phyloP scores from a whole-genome alignment of 768 basidiomycete genomes.

The Podaxis sp. region DNA sequence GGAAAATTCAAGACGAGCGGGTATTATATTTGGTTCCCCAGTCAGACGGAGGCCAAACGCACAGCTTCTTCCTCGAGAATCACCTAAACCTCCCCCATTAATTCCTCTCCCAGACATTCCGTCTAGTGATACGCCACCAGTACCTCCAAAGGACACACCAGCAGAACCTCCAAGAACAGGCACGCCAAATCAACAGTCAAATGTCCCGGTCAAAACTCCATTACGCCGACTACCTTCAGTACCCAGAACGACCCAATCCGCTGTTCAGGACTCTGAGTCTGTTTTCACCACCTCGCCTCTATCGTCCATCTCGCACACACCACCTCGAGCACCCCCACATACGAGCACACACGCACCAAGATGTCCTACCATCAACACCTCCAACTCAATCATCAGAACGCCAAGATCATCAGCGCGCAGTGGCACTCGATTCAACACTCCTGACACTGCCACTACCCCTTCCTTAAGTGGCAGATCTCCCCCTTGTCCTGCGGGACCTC shows the following conservation, averaged over 20 bases:
- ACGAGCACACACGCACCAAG: neutral
- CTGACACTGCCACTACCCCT: neutral
- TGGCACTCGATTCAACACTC: neutral
- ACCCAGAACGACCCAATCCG: neutral
- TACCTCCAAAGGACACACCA: neutral
- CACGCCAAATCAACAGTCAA: neutral
- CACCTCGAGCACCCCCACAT: neutral
- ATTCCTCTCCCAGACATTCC: constrained; percentile 1
- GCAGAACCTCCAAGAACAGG: neutral
- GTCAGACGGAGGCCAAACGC: neutral
- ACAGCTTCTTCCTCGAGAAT: neutral
- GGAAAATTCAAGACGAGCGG: neutral
- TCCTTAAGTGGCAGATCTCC: neutral
- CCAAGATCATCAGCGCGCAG: neutral
- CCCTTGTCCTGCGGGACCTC: neutral
- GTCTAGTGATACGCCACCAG: neutral
- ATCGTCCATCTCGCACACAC: neutral
- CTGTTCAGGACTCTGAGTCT: neutral
- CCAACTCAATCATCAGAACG: neutral
- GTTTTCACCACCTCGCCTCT: neutral
- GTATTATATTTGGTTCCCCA: neutral
- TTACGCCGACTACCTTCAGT: neutral
- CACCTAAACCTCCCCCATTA: neutral
- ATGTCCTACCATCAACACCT: neutral
- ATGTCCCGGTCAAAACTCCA: neutral